These are phyloP conservation scores for Apiotrichum porosum DNA, from an alignment of 1,284 basidiomycete species.

Conservation along the genomic window DNA sequence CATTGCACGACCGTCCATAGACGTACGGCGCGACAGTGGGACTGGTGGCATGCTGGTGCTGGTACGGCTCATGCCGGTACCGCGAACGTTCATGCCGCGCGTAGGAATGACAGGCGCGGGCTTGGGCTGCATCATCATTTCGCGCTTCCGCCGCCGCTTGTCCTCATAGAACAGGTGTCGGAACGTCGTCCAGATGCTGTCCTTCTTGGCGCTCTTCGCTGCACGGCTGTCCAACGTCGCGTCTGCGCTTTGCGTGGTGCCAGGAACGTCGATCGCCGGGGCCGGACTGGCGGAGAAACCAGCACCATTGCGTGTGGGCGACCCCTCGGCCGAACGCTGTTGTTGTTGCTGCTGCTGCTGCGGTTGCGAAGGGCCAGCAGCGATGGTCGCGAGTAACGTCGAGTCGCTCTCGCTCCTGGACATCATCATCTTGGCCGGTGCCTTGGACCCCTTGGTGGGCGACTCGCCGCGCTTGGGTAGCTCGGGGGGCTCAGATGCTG, in stretches of 20 bases:
- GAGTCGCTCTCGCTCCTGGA: slow-evolving; percentile 26
- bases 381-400: not conserved
- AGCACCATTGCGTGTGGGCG: not conserved
- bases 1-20: slow-evolving; percentile 33
- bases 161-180: slow-evolving; percentile 52
- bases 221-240: not conserved
- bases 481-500: not conserved
- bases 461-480: slow-evolving; percentile 20
- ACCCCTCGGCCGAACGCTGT: not conserved
- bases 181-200: slow-evolving; percentile 50
- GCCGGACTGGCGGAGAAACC: not conserved
- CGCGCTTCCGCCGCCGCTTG: slow-evolving; percentile 43
- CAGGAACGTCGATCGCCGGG: not conserved
- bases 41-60: slow-evolving; percentile 1
- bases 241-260: not conserved
- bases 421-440: slow-evolving; percentile 19
- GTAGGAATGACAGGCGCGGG: slow-evolving; percentile 27
- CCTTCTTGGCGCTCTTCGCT: slow-evolving; percentile 31
- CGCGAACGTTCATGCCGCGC: slow-evolving; percentile 29
- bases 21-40: slow-evolving; percentile 24
- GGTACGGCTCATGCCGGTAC: slow-evolving; percentile 24
- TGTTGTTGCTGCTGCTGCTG: too few species aligned
- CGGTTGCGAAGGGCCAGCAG: too few species aligned
- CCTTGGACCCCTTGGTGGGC: slow-evolving; percentile 28
- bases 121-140: slow-evolving; percentile 8